Conservation (phyloP, 495 filamentous ascomycete genomes). For the Xanthoparmelia taractica region DNA sequence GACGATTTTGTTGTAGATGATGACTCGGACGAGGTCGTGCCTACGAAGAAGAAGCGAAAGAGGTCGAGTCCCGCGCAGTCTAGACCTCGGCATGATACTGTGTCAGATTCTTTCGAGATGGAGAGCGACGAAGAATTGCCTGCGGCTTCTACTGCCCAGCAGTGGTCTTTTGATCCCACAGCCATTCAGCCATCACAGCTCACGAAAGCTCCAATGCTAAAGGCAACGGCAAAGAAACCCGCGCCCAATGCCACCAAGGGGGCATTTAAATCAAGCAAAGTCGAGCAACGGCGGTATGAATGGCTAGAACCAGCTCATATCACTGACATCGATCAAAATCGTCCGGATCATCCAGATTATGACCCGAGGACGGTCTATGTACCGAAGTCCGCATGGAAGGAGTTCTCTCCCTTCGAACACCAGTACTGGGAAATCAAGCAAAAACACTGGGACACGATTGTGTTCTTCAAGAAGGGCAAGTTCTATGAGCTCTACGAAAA, state of each 20-base stretch:
- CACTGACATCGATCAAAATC: constrained; percentile 72
- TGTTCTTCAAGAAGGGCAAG: constrained; percentile 99
- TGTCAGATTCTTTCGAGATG: constrained; percentile 25
- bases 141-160: constrained; percentile 63
- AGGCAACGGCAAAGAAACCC: constrained; percentile 25
- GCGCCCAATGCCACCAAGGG: constrained; percentile 48
- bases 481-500: constrained; percentile 99
- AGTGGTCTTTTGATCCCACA: constrained; percentile 85
- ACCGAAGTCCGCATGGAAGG: constrained; percentile 62
- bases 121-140: constrained; percentile 52
- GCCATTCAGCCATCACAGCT: constrained; percentile 54
- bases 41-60: constrained; percentile 64
- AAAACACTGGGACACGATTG: constrained; percentile 93
- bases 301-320: constrained; percentile 71
- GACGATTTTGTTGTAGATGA: constrained; percentile 79
- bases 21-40: constrained; percentile 69
- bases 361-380: constrained; percentile 89
- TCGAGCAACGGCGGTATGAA: constrained; percentile 57
- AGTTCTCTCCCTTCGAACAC: constrained; percentile 90
- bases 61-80: constrained; percentile 48
- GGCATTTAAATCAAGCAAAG: constrained; percentile 72
- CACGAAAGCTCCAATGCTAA: constrained; percentile 33
- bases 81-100: constrained; percentile 14
- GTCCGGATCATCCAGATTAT: constrained; percentile 75
- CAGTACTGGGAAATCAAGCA: constrained; percentile 99